Evolutionary conservation across 148 eudicot species (phyloP).

Genomic region (Chenopodium berlandieri): DNA sequence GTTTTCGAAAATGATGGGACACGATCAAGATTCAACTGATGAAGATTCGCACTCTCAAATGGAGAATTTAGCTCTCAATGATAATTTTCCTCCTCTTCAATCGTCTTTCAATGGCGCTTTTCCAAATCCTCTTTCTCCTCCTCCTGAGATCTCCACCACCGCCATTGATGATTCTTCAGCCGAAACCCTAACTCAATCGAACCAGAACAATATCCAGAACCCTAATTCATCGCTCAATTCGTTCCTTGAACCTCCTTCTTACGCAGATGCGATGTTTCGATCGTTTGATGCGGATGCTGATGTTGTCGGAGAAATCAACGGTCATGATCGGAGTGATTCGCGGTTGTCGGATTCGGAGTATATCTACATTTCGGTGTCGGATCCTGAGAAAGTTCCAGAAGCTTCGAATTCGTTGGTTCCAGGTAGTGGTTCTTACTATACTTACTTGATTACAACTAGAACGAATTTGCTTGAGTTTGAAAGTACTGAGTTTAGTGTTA

Average conservation of each 20-base stretch:
- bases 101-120: constrained; percentile 22
- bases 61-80: constrained; percentile 25
- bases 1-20: constrained; percentile 32
- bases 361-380: constrained; percentile 67
- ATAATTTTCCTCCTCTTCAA: background rate
- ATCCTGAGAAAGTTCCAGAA: constrained; percentile 72
- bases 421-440: constrained; percentile 54
- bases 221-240: constrained; percentile 50
- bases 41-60: constrained; percentile 27
- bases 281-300: constrained; percentile 66
- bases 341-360: constrained; percentile 37
- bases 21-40: constrained; percentile 27
- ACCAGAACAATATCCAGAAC: no score
- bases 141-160: constrained; percentile 55
- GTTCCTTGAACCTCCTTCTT: constrained; percentile 91
- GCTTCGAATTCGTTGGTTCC: constrained; percentile 66
- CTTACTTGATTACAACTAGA: constrained; percentile 63
- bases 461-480: constrained; percentile 61
- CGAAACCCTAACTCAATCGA: constrained; percentile 27
- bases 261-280: constrained; percentile 79
- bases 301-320: constrained; percentile 37
- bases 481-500: constrained; percentile 55
- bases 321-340: constrained; percentile 34
- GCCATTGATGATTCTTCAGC: constrained; percentile 33
- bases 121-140: constrained; percentile 33